Percentiles rank a stretch among this genome's conserved stretches.
Evolutionary conservation across 345 rosid species (phyloP).

Genomic region (Combretum micranthum): DNA sequence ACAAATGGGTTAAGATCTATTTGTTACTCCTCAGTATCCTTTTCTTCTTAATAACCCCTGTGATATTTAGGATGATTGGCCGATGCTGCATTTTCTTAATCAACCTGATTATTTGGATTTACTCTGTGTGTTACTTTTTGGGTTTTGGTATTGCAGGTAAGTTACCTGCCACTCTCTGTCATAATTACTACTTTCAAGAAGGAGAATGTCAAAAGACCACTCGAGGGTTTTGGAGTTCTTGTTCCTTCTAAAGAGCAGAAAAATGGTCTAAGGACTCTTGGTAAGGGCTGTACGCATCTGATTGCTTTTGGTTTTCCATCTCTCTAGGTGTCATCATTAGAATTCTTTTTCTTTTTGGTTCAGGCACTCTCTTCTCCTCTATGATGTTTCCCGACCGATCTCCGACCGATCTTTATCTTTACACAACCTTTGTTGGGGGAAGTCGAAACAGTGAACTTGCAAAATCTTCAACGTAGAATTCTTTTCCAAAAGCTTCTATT

Average conservation of each 20-base stretch:
- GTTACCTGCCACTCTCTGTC: slow-evolving; percentile 77
- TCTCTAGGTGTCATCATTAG: slow-evolving; percentile 1
- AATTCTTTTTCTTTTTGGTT: slow-evolving; percentile 3
- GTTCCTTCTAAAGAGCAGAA: slow-evolving; percentile 81
- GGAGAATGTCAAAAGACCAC: slow-evolving; percentile 81
- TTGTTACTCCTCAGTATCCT: too few species aligned
- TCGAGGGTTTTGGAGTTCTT: slow-evolving; percentile 94
- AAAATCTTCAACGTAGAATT: slow-evolving; percentile 58
- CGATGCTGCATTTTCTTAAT: too few species aligned
- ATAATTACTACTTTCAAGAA: slow-evolving; percentile 76
- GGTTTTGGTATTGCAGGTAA: slow-evolving; percentile 35
- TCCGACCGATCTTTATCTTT: slow-evolving; percentile 56
- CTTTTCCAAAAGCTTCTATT: slow-evolving; percentile 2
- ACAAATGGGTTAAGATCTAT: too few species aligned
- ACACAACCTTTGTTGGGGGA: slow-evolving; percentile 94
- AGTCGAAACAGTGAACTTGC: slow-evolving; percentile 86
- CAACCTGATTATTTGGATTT: background rate
- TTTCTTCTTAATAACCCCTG: too few species aligned
- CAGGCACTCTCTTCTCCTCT: slow-evolving; percentile 95
- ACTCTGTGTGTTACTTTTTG: slow-evolving; percentile 4
- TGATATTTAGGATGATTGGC: too few species aligned
- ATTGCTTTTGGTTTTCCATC: background rate
- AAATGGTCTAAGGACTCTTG: slow-evolving; percentile 81
- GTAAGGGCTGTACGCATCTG: slow-evolving; percentile 25
- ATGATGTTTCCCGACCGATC: slow-evolving; percentile 96